Evolutionary conservation across 768 basidiomycete species (phyloP).

Genomic region (Mycena polygramma): DNA sequence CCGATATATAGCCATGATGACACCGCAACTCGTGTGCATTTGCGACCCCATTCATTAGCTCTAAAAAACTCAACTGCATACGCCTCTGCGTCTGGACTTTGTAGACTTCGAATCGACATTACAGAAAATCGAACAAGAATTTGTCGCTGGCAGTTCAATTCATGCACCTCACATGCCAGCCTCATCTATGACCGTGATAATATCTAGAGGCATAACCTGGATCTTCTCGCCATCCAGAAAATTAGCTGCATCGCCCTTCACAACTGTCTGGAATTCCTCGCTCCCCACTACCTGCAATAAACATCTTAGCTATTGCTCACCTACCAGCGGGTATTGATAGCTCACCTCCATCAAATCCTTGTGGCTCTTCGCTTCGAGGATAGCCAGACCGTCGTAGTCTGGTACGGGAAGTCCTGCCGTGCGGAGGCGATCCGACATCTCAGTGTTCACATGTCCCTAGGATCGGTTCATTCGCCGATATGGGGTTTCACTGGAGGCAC

Average conservation of each 20-base stretch:
- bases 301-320: neutral
- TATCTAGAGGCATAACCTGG: neutral
- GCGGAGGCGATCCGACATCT: conserved; percentile 1
- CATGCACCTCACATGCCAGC: too few relatives aligned
- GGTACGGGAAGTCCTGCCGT: conserved; percentile 36
- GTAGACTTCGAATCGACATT: too few relatives aligned
- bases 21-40: too few relatives aligned
- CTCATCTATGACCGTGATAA: neutral
- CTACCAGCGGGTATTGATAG: neutral
- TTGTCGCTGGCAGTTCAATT: too few relatives aligned
- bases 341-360: conserved; percentile 48
- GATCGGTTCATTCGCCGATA: neutral
- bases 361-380: conserved; percentile 50
- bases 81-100: too few relatives aligned
- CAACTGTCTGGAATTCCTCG: neutral
- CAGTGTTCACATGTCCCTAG: conserved; percentile 41
- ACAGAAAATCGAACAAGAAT: too few relatives aligned
- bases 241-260: neutral
- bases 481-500: neutral
- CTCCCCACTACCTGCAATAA: neutral
- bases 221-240: neutral
- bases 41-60: too few relatives aligned
- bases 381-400: conserved; percentile 46
- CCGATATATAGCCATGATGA: too few relatives aligned
- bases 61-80: too few relatives aligned